A percentile compares a stretch with the other conserved stretches of the same genome.
Conservation (phyloP, 1,284 basidiomycete species). For the Porodaedalea pini region DNA sequence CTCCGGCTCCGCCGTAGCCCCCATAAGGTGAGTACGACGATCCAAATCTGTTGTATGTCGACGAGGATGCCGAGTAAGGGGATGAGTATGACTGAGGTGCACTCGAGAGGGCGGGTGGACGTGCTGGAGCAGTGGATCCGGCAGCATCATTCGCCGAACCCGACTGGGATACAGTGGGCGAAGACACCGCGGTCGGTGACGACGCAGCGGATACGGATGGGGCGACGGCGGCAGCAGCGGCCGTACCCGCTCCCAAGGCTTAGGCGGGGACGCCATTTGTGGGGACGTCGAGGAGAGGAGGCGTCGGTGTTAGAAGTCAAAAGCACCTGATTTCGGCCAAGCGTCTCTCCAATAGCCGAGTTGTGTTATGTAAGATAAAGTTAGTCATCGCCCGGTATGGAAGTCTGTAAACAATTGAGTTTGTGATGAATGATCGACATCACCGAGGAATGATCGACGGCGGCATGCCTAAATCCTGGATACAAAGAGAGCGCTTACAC, state of each 20-base stretch:
- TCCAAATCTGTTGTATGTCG: conserved; percentile 27
- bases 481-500: too few relatives aligned
- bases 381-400: too few relatives aligned
- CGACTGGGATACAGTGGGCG: conserved; percentile 23
- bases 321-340: not conserved
- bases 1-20: conserved; percentile 38
- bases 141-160: conserved; percentile 34
- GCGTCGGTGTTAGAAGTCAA: conserved; percentile 2
- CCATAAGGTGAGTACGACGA: conserved; percentile 32
- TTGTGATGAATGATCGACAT: too few relatives aligned
- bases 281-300: too few relatives aligned
- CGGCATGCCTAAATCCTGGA: too few relatives aligned
- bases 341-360: too few relatives aligned
- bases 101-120: conserved; percentile 39
- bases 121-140: conserved; percentile 38
- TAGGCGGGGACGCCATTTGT: conserved; percentile 76
- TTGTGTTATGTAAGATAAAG: too few relatives aligned
- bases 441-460: too few relatives aligned
- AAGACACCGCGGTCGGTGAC: conserved; percentile 26
- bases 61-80: conserved; percentile 38
- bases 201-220: conserved; percentile 29
- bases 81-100: conserved; percentile 28
- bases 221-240: conserved; percentile 32
- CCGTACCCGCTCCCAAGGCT: conserved; percentile 75
- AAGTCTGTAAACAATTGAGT: too few relatives aligned